Conservation (phyloP, 768 basidiomycete species). For the Suillus variegatus region DNA sequence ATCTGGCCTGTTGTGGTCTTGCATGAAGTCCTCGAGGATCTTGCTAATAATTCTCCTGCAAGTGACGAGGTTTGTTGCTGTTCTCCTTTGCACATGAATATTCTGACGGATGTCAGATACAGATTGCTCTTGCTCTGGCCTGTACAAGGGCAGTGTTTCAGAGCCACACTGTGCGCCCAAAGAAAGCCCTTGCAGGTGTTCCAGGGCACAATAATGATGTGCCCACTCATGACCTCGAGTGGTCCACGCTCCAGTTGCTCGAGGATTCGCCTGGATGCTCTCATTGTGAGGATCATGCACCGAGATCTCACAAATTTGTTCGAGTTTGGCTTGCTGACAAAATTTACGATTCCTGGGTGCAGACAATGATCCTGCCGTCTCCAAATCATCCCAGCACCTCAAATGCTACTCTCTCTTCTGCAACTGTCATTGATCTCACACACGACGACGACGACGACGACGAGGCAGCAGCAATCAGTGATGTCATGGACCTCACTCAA, state of each 20-base stretch:
- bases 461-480: not conserved
- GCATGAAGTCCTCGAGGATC: conserved; percentile 5
- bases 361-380: not conserved
- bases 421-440: not conserved
- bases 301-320: not conserved
- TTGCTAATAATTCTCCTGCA: not conserved
- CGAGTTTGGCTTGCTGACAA: not conserved
- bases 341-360: not conserved
- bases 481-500: not conserved
- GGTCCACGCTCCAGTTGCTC: not conserved
- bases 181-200: not conserved
- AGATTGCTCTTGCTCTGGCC: not conserved
- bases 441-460: not conserved
- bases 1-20: conserved; percentile 7
- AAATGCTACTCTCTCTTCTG: not conserved
- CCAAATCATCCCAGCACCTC: too few relatives aligned
- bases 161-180: not conserved
- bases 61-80: not conserved
- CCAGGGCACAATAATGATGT: not conserved
- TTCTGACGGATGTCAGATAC: not conserved
- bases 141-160: not conserved
- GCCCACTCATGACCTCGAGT: not conserved
- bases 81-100: not conserved
- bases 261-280: too few relatives aligned
- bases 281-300: too few relatives aligned